A percentile compares a stretch with the other conserved stretches of the same genome.
Evolutionary conservation across 2,329 filamentous ascomycete species (phyloP).

Genomic region (Calonectria fujianensis): DNA sequence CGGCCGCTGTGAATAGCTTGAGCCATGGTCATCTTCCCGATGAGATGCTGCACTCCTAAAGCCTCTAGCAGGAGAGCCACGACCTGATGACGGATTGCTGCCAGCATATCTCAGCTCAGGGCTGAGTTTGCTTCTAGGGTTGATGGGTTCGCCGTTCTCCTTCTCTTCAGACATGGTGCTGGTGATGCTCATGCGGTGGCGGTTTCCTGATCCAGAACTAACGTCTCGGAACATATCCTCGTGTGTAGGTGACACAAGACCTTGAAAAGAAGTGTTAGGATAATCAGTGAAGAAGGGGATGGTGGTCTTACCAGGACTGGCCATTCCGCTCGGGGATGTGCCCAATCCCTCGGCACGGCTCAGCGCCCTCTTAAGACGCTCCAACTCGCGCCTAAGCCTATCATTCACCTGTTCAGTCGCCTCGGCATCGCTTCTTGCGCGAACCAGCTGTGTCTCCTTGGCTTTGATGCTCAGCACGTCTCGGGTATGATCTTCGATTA

Average conservation of each 20-base stretch:
- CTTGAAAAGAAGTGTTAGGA: constrained; percentile 51
- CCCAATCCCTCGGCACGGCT: constrained; percentile 75
- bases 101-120: constrained; percentile 72
- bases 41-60: constrained; percentile 64
- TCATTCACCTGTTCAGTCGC: constrained; percentile 91
- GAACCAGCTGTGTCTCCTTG: constrained; percentile 97
- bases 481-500: constrained; percentile 97
- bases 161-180: constrained; percentile 85
- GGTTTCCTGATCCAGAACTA: constrained; percentile 61
- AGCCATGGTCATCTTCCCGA: constrained; percentile 60
- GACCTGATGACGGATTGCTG: constrained; percentile 72
- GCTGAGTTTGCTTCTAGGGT: constrained; percentile 71
- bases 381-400: constrained; percentile 89
- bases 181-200: constrained; percentile 76
- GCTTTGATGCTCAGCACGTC: constrained; percentile 98
- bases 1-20: constrained; percentile 57
- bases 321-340: constrained; percentile 58
- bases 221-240: constrained; percentile 78
- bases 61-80: constrained; percentile 76
- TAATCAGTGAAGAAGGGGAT: background rate
- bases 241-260: constrained; percentile 70
- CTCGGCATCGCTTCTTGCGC: constrained; percentile 92
- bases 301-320: constrained; percentile 59
- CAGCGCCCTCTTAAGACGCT: constrained; percentile 92
- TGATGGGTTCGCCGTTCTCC: constrained; percentile 78